phyloP scores from a whole-genome alignment of 2,329 filamentous ascomycete genomes.

The Colletotrichum orchidophilum region DNA sequence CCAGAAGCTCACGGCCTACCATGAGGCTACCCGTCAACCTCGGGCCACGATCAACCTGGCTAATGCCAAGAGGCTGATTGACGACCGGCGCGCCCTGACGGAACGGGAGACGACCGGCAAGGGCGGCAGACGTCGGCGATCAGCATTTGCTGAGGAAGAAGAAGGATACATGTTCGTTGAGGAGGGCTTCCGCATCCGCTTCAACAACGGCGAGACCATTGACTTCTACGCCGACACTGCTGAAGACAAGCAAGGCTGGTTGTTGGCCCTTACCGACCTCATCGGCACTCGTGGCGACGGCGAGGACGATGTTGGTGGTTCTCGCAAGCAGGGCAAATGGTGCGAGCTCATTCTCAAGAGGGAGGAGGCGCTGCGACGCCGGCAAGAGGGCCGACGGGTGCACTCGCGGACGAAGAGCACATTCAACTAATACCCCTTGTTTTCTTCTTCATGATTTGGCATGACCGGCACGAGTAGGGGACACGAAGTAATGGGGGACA shows the following conservation, averaged over 20 bases:
- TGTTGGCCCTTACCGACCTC: constrained; percentile 83
- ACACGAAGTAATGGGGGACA: constrained; percentile 29
- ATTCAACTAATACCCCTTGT: constrained; percentile 49
- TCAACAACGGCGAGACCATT: constrained; percentile 97
- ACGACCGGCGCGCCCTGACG: constrained; percentile 85
- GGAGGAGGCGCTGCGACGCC: constrained; percentile 67
- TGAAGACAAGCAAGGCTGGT: constrained; percentile 92
- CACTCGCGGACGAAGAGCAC: constrained; percentile 69
- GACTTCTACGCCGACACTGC: constrained; percentile 96
- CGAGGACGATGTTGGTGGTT: constrained; percentile 54
- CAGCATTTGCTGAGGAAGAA: constrained; percentile 96
- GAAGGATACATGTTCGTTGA: constrained; percentile 99
- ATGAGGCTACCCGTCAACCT: constrained; percentile 93
- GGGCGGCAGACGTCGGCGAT: constrained; percentile 84
- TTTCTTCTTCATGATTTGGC: constrained; percentile 28
- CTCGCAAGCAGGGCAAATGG: constrained; percentile 67
- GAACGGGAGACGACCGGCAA: constrained; percentile 84
- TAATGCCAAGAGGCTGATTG: constrained; percentile 92
- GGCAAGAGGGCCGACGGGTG: constrained; percentile 59
- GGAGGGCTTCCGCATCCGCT: constrained; percentile 97
- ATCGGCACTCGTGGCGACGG: constrained; percentile 62
- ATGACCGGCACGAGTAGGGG: constrained; percentile 30
- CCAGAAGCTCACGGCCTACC: constrained; percentile 91
- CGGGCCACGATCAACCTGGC: constrained; percentile 96
- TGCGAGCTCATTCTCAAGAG: constrained; percentile 73